Conservation (phyloP, 257 asterid species). For the Datura wrightii region DNA sequence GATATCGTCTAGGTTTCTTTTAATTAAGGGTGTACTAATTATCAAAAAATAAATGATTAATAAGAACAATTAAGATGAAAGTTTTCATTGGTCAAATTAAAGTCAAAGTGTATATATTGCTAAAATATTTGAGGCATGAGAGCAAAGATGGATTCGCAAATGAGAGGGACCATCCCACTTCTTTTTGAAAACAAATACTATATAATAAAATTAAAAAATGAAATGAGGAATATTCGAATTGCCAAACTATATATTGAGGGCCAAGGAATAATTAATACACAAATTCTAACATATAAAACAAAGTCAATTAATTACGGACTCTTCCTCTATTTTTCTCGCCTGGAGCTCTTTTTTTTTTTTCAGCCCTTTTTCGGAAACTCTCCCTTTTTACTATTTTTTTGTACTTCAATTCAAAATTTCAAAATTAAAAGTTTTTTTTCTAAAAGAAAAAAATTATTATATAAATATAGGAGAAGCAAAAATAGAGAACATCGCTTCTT, state of each 20-base stretch:
- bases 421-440: no score
- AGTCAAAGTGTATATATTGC: constrained; percentile 24
- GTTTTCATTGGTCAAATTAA: constrained; percentile 39
- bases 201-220: background rate
- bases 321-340: background rate
- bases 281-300: constrained; percentile 36
- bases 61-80: background rate
- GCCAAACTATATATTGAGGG: constrained; percentile 36
- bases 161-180: background rate
- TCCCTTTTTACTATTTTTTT: no score
- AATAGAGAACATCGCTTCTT: no score
- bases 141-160: background rate
- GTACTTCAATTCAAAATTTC: no score
- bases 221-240: constrained; percentile 40
- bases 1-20: background rate
- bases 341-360: no score
- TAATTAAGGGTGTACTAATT: background rate
- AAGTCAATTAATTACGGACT: background rate
- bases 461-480: no score
- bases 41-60: background rate
- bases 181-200: background rate
- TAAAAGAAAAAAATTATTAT: no score
- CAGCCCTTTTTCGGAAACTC: no score
- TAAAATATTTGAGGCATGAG: constrained; percentile 10
- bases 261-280: constrained; percentile 31